phyloP scores from a whole-genome alignment of 2,329 filamentous ascomycete species.

The Fusarium oligoseptatum region DNA sequence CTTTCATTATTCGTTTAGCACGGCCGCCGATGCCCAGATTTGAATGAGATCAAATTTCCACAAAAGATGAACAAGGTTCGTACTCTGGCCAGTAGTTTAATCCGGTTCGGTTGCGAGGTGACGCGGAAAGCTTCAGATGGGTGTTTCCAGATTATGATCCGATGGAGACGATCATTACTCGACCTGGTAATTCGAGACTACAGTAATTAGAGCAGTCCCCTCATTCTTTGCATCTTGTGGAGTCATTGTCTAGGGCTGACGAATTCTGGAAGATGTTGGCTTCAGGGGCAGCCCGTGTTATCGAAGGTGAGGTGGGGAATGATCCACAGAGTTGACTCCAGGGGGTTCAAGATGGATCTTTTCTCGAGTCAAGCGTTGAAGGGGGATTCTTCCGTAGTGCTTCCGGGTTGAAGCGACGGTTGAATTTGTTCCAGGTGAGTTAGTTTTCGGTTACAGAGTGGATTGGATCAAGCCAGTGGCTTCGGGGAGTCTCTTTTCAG shows the following conservation, averaged over 20 bases:
- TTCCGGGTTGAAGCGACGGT: background rate
- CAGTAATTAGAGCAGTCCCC: background rate
- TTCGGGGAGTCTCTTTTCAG: background rate
- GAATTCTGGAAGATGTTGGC: background rate
- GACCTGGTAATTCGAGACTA: background rate
- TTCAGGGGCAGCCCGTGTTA: conserved; percentile 4
- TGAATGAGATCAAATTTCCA: conserved; percentile 4
- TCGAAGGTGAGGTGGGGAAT: background rate
- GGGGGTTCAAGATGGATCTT: background rate
- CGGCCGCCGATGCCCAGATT: background rate
- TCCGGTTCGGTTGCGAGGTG: background rate
- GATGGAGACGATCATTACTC: background rate
- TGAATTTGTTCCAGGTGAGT: background rate
- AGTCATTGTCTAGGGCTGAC: conserved; percentile 7
- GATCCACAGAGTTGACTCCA: background rate
- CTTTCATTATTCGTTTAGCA: background rate
- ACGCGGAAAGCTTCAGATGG: background rate
- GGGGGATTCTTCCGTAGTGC: background rate
- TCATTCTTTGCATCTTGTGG: background rate
- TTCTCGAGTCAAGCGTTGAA: background rate
- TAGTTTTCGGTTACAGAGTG: background rate
- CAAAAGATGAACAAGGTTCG: background rate
- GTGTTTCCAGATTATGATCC: background rate
- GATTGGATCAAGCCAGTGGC: background rate
- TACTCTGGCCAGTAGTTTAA: background rate